Evolutionary conservation across 371 early-diverging fungal genomes (phyloP), one percentile per base, ranked within the genome.

Genomic region (Paramicrosporidium saccamoebae): DNA sequence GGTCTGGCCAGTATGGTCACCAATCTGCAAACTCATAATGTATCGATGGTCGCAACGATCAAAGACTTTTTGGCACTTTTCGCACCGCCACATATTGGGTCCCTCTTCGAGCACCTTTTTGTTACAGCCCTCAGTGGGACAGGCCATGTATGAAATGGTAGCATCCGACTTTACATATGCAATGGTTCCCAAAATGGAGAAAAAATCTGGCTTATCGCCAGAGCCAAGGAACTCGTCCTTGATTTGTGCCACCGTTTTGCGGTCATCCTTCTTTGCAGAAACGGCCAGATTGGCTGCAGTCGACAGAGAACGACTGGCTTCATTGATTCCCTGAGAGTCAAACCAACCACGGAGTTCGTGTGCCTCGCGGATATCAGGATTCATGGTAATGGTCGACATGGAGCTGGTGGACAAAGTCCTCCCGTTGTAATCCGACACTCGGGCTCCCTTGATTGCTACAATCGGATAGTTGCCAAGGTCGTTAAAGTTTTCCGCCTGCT

Each of bases 321-420:
- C 10, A 3, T 8, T 5, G 8, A 13, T 25, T 10, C 33, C 30
- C 7, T 28, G 24, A n/a, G 30, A 23, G 10, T 54, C 55, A 37
- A 52, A 92, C 96, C 96, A 94, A 16, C 67, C 66, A n/a, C 56
- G 49, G 11, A 95, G 50, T 12, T 35, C 35, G 27, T 64, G 58
- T 0, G 72, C 59, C 33, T 81, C 84, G 3, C 56, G 55, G 8
- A 71, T 54, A 24, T 79, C 77, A 1, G 84, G 86, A 40, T 81
- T 73, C 16, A 58, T 22, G 11, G 49, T 41, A 25, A 72, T 24
- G 1, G 48, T 36, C 20, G 63, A 45, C 7, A 39, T 27, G 10
- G 40, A 37, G 24, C 50, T 36, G 5, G 55, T 35, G 12, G 68
- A 68, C 8, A 79, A 50, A 0, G 61, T 48, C 12, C 20, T 30